phyloP scores from a whole-genome alignment of 805 yeast genomes.

The Candida michaelii region DNA sequence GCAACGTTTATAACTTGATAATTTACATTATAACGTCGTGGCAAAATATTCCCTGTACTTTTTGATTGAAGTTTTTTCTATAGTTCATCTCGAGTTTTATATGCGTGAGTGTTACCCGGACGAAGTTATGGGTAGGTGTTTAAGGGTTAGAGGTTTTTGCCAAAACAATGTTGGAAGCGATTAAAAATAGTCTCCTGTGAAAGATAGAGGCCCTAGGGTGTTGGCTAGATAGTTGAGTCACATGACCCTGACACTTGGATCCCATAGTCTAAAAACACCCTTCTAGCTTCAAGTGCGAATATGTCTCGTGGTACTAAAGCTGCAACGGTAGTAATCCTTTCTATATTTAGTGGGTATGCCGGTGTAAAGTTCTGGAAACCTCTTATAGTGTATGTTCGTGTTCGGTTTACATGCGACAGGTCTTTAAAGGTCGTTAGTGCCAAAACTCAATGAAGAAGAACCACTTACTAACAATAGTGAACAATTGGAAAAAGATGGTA shows the following conservation, averaged over 20 bases:
- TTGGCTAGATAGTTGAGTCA: too few relatives aligned
- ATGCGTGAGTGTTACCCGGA: slow-evolving; percentile 13
- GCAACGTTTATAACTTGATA: slow-evolving; percentile 67
- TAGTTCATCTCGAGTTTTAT: slow-evolving; percentile 7
- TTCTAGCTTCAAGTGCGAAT: too few relatives aligned
- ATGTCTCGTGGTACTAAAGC: slow-evolving; percentile 19
- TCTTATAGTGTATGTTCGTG: slow-evolving; percentile 62
- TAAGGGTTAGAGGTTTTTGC: not conserved
- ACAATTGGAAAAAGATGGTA: slow-evolving; percentile 63
- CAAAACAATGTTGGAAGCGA: too few relatives aligned
- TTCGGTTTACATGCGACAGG: too few relatives aligned
- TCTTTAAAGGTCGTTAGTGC: too few relatives aligned
- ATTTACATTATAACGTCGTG: slow-evolving; percentile 64
- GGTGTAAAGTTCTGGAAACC: slow-evolving; percentile 76
- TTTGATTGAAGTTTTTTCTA: slow-evolving; percentile 48
- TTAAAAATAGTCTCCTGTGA: too few relatives aligned
- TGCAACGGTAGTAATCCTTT: slow-evolving; percentile 19
- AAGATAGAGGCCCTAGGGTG: too few relatives aligned
- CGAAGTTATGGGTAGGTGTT: not conserved
- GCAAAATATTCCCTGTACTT: slow-evolving; percentile 62
- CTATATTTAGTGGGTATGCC: slow-evolving; percentile 38
- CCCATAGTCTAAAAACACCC: too few relatives aligned
- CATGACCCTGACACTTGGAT: too few relatives aligned
- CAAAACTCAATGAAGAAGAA: too few relatives aligned
- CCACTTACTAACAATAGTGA: slow-evolving; percentile 45